Base-by-base conservation (phyloP, 2,329 filamentous ascomycete species). In the Fusarium ambrosium region DNA sequence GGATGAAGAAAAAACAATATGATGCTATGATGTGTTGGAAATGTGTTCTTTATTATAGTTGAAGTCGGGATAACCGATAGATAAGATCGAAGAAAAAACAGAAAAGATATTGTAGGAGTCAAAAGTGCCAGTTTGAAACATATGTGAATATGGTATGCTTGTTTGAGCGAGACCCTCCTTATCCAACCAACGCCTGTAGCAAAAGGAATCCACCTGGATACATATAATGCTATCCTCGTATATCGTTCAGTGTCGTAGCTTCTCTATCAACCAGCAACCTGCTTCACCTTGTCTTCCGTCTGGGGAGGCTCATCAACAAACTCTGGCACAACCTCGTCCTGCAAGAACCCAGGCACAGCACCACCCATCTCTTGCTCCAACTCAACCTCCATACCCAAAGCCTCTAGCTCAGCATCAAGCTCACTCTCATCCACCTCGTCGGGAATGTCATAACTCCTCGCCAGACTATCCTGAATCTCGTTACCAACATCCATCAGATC, bases 381-480 rank as follows among this genome's bases (percentile, higher is more conserved):
- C 85, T 98, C 94, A n/a, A 95, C 93, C 85, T 99, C 97, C 79
- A 98, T 93, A 1, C 96, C 96, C 39, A 99, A 85, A 8, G 97
- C 95, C 87, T 99, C 97, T 62, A 99, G 85, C 87, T 99, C 97
- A 5, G 97, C 97, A 86, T 99, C 97, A 71, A 99, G 85, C 86
- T 99, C 97, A 2, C 93, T 92, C 90, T 99, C 97, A 82, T 98
- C 96, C 24, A 99, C 95, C 82, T 98, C 97, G 79, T 99, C 97
- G 0, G 97, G 97, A 39, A 99, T 89, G 81, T 98, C 96, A 83
- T 99, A 99, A 77, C 94, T 94, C 74, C 97, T 86, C 70, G 93
- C 93, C 67, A 99, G 93, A 76, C 93, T 95, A 86, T 98, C 97
- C 85, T 99, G 95, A 69, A 99, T 99, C 84, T 99, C 97, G 84